Evolutionary conservation across 768 basidiomycete genomes (phyloP), one percentile per base, ranked within the genome.

Genomic region (Leccinum broughii): DNA sequence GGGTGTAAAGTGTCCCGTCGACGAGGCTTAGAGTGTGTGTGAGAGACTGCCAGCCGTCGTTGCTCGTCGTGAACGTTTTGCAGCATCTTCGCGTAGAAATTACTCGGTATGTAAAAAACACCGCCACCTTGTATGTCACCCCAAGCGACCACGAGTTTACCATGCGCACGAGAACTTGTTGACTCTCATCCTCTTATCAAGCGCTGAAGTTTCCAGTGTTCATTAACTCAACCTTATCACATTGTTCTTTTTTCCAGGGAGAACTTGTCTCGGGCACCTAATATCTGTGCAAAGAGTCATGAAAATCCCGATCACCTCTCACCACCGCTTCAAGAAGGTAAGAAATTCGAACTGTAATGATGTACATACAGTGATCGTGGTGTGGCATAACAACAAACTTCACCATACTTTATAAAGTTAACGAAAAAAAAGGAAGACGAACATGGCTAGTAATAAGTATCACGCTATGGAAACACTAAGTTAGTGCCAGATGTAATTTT

Each of bases 401-500:
- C 34, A 48, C 39, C 51, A 62, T 54, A 56, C 37, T 55, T 44
- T 49, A 66, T 66, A 66, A 66, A 64, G 28, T 56, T 46, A 64
- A 64, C 46, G 55, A 64, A 54, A 56, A 58, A 52, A 44, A 55
- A 17, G 53, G 28, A 22, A 4, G 13, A 50, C 6, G 49, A 22
- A 52, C 55, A 59, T 22, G 60, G 58, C 58, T 10, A 44, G 48
- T 51, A 34, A 58, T 46, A 57, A 51, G 24, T 48, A 52, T 20
- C 58, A 37, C 41, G 17, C 49, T 59, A 69, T 44, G 58, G 53
- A 30, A 51, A 11, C 28, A 55, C 26, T 26, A 24, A 35, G 49
- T 41, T 9, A 56, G 50, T 55, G 57, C 56, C 53, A 39, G 55
- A 51, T 51, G 28, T 55, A 26, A 66, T 66, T 71, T 70, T 50